Evolutionary conservation across 2,329 filamentous ascomycete species (phyloP), one percentile per base, ranked within the genome.

Genomic region (Ustulina deusta): DNA sequence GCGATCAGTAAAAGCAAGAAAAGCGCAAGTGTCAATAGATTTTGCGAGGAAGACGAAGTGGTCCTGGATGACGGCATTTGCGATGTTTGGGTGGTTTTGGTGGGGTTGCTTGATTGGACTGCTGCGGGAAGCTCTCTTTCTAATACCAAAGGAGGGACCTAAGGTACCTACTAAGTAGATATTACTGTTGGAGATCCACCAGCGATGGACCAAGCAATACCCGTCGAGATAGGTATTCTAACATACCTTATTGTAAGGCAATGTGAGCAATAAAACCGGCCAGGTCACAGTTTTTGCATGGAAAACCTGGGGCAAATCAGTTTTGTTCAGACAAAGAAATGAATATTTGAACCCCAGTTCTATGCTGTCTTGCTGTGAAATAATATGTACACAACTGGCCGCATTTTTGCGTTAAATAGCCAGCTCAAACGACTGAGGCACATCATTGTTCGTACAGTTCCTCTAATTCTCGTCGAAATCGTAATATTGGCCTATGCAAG

Each of bases 401-500:
- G 32, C 60, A 63, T 55, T 61, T 57, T 46, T 65, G 58, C 61
- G 54, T 56, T 54, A 59, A 54, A 61, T 51, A 61, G 54, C 52
- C 49, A 65, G 61, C 58, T 57, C 38, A 57, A 69, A 59, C 63
- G 10, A 69, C 46, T 36, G 34, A 63, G 59, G 48, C 11, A 57
- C 61, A 63, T 70, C 42, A 57, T 55, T 62, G 60, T 32, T 63
- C 60, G 29, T 46, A 36, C 42, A 51, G 55, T 54, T 40, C 34
- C 64, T 36, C 56, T 46, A n/a, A 61, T 29, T 62, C 10, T 29
- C 20, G 25, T 60, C 38, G 17, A 17, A 32, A 7, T 55, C 32
- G 25, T 54, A 38, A 20, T 11, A n/a, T 57, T 38, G 40, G 15
- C 52, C 67, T 81, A 85, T 79, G 83, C 86, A 65, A 98, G 87